phyloP scores from a whole-genome alignment of 805 yeast genomes.

The Starmerella sirachaensis region DNA sequence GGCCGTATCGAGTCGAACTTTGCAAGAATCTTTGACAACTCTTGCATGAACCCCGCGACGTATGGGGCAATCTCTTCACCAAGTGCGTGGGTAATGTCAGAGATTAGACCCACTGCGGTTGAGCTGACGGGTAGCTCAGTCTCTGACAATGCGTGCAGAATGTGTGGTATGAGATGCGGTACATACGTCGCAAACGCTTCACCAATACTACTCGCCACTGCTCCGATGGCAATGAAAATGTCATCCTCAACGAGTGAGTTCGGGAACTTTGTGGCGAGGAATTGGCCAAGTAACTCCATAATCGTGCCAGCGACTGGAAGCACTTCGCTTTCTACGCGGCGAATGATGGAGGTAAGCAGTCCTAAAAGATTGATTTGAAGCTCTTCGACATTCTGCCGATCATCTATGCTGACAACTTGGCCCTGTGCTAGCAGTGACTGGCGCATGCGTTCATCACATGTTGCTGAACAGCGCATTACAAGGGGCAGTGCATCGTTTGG shows the following conservation, averaged over 20 bases:
- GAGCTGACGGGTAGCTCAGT: slow-evolving; percentile 72
- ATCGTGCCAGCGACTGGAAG: slow-evolving; percentile 62
- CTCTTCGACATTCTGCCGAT: slow-evolving; percentile 69
- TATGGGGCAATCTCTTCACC: slow-evolving; percentile 64
- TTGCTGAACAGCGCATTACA: slow-evolving; percentile 63
- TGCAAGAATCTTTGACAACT: slow-evolving; percentile 62
- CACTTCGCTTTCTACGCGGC: slow-evolving; percentile 58
- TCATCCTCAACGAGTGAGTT: slow-evolving; percentile 87
- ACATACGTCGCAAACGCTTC: slow-evolving; percentile 60
- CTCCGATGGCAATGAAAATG: slow-evolving; percentile 79
- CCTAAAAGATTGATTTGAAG: slow-evolving; percentile 69
- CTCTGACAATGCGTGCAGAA: slow-evolving; percentile 67
- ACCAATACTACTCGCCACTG: slow-evolving; percentile 74
- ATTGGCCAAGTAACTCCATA: slow-evolving; percentile 69
- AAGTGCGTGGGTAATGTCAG: slow-evolving; percentile 83
- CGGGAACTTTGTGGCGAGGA: slow-evolving; percentile 51
- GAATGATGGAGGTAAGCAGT: slow-evolving; percentile 66
- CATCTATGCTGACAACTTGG: slow-evolving; percentile 56
- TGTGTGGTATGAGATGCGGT: slow-evolving; percentile 70
- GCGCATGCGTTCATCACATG: slow-evolving; percentile 60
- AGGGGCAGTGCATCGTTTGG: slow-evolving; percentile 56
- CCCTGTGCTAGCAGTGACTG: slow-evolving; percentile 48
- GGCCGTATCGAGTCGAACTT: slow-evolving; percentile 50
- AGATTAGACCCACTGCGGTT: slow-evolving; percentile 89
- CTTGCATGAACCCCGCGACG: slow-evolving; percentile 69